Evolutionary conservation across 2,329 filamentous ascomycete genomes (phyloP), one percentile per base, ranked within the genome.

Genomic region (Ascochyta viciae-villosae): DNA sequence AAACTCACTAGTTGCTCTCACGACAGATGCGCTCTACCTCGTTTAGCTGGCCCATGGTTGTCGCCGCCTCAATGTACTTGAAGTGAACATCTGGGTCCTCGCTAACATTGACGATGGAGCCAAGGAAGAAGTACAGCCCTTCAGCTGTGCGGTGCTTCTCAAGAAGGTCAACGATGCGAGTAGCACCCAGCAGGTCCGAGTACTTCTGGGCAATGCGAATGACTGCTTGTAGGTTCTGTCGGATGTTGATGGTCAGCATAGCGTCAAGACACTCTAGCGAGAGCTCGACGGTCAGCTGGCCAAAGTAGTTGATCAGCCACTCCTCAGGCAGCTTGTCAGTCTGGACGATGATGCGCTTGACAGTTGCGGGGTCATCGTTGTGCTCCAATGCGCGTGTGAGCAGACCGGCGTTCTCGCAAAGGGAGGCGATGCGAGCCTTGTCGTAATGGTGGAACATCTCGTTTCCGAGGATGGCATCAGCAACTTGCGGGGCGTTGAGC

Each of bases 401-500:
- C 51, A 99, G 86, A 48, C 93, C 92, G 48, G 93, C 93, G 74
- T 96, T 90, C 80, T 99, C 95, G 75, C 95, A 99, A 50, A 99
- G 85, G 63, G 89, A 86, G 23, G 94, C 91, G 76, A 99, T 91
- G 62, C 92, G 89, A 41, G 87, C 80, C 81, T 91, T 96, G 79
- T 99, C 95, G 72, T 96, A 99, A 79, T 99, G 87, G 0, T 92
- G 92, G 79, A 99, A 98, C 90, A 99, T 97, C 70, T 98, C 92
- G 71, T 99, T 99, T 64, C 94, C 91, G 37, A 99, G 86, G 65
- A 99, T 99, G 31, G 95, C 95, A 76, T 99, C 96, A 3, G 96
- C 95, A 50, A 99, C 96, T 77, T 98, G 95, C 46, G 95, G 95
- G 1, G 95, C 96, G 66, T 96, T 96, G 78, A 96, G 84, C 61